phyloP scores from a whole-genome alignment of 305 asterid genomes.

The Petunia hybrid region DNA sequence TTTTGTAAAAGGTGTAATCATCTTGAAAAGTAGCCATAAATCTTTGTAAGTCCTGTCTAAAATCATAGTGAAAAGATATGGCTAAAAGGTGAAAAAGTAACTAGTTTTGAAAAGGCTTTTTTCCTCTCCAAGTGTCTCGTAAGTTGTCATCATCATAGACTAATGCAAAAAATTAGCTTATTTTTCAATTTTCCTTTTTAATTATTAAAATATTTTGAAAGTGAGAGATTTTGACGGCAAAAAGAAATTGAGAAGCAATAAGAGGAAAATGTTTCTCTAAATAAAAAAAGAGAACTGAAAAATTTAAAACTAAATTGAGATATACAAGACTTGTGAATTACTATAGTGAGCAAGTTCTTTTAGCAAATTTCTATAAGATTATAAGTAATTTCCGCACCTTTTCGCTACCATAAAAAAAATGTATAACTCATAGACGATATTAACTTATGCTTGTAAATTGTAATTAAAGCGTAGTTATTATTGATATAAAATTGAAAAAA shows the following conservation, averaged over 20 bases:
- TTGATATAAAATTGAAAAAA: too few species aligned
- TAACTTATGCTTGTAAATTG: too few species aligned
- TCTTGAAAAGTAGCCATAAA: slow-evolving; percentile 17
- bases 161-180: not conserved
- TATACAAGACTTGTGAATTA: not conserved
- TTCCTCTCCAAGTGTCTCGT: not conserved
- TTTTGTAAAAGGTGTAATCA: not conserved
- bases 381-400: too few species aligned
- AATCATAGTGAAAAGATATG: slow-evolving; percentile 27
- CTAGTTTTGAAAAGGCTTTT: slow-evolving; percentile 7
- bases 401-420: too few species aligned
- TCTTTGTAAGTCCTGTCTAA: not conserved
- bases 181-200: not conserved
- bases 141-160: not conserved
- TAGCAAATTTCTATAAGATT: too few species aligned
- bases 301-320: too few species aligned
- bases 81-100: slow-evolving; percentile 12
- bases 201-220: not conserved
- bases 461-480: too few species aligned
- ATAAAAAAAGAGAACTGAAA: not conserved
- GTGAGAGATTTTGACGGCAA: not conserved
- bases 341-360: not conserved
- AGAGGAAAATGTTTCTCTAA: too few species aligned
- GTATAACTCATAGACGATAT: too few species aligned
- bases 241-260: too few species aligned